Evolutionary conservation across 208 protist genomes (phyloP).

Genomic region (Naegleria lovaniensis): DNA sequence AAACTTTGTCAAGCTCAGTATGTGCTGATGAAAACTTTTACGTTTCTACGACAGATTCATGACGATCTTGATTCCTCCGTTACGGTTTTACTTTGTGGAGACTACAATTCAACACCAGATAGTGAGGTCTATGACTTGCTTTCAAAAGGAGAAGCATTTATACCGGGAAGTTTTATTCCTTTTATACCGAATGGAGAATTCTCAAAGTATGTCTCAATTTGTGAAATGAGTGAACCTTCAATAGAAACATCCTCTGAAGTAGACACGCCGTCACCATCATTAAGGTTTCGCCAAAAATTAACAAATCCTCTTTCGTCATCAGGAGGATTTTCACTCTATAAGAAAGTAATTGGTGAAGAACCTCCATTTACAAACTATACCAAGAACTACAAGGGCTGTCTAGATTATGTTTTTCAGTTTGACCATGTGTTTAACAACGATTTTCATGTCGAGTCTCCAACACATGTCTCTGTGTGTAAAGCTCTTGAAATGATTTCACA

Average conservation of each 20-base stretch:
- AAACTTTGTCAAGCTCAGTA: background rate
- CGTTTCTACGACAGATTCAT: background rate
- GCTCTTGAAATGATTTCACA: background rate
- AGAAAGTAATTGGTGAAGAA: background rate
- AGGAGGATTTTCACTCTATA: background rate
- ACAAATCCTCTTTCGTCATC: background rate
- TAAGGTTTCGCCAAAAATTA: background rate
- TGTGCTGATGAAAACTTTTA: background rate
- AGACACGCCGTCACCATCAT: background rate
- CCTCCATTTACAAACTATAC: slow-evolving; percentile 21
- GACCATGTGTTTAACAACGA: background rate
- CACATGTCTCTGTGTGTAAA: background rate
- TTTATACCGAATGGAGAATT: background rate
- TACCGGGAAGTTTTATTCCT: background rate
- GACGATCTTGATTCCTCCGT: background rate
- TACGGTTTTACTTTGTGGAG: background rate
- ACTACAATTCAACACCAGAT: slow-evolving; percentile 2
- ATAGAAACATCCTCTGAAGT: background rate
- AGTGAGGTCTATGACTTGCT: slow-evolving; percentile 6
- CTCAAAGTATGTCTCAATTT: background rate
- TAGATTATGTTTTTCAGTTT: background rate
- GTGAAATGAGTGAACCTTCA: background rate
- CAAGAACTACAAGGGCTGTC: background rate
- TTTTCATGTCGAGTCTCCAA: no score
- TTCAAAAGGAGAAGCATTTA: background rate